A percentile compares a stretch with the other conserved stretches of the same genome.
Conservation (phyloP, 164 flowering plant species). For the Stephania japonica region DNA sequence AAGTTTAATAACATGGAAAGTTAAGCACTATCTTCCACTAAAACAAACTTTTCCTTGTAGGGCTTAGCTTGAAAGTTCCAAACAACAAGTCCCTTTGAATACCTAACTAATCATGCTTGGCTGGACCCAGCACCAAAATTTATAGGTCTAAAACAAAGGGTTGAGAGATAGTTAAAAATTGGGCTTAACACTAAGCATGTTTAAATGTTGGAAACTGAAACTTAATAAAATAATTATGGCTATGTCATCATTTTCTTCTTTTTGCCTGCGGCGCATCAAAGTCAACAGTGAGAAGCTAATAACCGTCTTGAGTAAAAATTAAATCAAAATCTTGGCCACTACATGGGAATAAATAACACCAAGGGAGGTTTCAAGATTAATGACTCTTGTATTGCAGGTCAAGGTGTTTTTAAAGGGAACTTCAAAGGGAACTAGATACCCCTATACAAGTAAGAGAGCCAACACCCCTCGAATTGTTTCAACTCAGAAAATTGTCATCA, state of each 20-base stretch:
- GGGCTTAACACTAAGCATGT: not conserved
- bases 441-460: no score
- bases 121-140: slow-evolving; percentile 3
- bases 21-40: slow-evolving; percentile 1
- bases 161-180: not conserved
- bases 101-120: slow-evolving; percentile 1
- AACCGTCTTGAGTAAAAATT: no score
- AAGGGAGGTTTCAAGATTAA: no score
- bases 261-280: no score
- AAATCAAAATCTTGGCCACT: no score
- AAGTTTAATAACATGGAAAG: not conserved
- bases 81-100: not conserved
- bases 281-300: no score
- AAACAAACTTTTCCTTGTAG: slow-evolving; percentile 4
- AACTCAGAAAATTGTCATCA: not conserved
- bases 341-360: no score
- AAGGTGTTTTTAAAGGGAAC: no score
- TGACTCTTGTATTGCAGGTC: no score
- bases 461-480: not conserved
- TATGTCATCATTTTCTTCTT: no score
- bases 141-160: not conserved
- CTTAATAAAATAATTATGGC: not conserved
- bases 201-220: not conserved
- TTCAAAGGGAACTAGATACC: no score
- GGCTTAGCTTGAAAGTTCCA: slow-evolving; percentile 2